phyloP scores from a whole-genome alignment of 495 filamentous ascomycete genomes.

The Hypoxylon intermedium region DNA sequence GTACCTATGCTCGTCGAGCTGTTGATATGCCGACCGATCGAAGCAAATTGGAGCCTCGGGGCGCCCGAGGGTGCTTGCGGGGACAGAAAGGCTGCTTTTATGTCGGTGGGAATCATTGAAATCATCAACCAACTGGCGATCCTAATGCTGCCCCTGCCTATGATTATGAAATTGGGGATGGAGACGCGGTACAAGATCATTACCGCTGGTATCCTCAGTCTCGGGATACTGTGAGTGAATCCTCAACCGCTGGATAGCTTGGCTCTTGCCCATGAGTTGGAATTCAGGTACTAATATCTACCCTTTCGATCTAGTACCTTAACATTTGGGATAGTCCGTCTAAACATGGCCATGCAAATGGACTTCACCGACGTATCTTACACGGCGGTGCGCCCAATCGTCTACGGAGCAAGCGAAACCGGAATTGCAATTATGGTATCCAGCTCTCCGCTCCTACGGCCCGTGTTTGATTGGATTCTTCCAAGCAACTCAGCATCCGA shows the following conservation, averaged over 20 bases:
- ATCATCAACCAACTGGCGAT: conserved; percentile 48
- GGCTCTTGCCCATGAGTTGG: neutral
- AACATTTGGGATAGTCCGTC: conserved; percentile 19
- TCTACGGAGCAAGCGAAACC: conserved; percentile 27
- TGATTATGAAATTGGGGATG: conserved; percentile 45
- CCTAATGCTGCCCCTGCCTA: conserved; percentile 47
- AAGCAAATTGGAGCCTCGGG: conserved; percentile 17
- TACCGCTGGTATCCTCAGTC: conserved; percentile 43
- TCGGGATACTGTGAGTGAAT: conserved; percentile 47
- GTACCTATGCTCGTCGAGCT: conserved; percentile 19
- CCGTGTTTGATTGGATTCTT: conserved; percentile 24
- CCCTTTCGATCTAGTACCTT: conserved; percentile 15
- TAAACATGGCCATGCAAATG: conserved; percentile 15
- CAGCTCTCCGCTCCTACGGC: conserved; percentile 29
- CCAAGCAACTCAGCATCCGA: neutral
- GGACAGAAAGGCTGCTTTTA: conserved; percentile 14
- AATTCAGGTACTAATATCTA: conserved; percentile 5
- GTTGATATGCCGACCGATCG: conserved; percentile 27
- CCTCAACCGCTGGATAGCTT: neutral
- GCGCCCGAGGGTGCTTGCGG: conserved; percentile 10
- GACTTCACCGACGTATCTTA: conserved; percentile 23
- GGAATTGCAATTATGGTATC: conserved; percentile 33
- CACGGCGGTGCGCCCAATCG: conserved; percentile 10
- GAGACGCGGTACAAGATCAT: conserved; percentile 41
- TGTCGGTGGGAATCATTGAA: conserved; percentile 21